Evolutionary conservation across 768 basidiomycete species (phyloP).

Genomic region (Termitomyces sp.): DNA sequence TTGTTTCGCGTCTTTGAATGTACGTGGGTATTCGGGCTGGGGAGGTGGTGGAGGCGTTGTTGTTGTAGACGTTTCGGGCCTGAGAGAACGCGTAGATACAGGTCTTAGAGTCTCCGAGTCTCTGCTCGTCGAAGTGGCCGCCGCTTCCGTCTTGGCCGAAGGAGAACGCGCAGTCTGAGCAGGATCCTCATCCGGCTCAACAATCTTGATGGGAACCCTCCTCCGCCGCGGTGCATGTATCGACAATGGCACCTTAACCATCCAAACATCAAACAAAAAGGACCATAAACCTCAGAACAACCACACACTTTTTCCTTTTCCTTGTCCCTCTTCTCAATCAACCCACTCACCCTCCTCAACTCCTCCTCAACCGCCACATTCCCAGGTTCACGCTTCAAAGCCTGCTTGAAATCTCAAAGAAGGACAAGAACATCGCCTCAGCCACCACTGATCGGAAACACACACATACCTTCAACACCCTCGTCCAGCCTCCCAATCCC

Average conservation of each 20-base stretch:
- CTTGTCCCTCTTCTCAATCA: constrained; percentile 33
- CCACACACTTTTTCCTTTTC: constrained; percentile 32
- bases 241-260: not conserved
- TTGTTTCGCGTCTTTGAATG: constrained; percentile 60
- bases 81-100: constrained; percentile 35
- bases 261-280: too few species aligned
- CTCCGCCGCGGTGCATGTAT: constrained; percentile 8
- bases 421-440: too few species aligned
- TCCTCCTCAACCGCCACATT: constrained; percentile 67
- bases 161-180: not conserved
- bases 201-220: constrained; percentile 18
- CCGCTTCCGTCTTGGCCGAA: too few species aligned
- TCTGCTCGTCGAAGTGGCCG: not conserved
- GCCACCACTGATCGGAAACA: too few species aligned
- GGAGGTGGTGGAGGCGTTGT: constrained; percentile 1
- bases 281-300: too few species aligned
- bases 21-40: constrained; percentile 24
- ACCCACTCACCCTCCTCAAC: constrained; percentile 44
- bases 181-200: constrained; percentile 1
- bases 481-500: constrained; percentile 51
- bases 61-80: constrained; percentile 2
- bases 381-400: constrained; percentile 57
- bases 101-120: constrained; percentile 27
- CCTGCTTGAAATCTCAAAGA: constrained; percentile 49
- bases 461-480: constrained; percentile 54